Conservation (phyloP, 805 yeast genomes). For the Komagataella mondaviorum region DNA sequence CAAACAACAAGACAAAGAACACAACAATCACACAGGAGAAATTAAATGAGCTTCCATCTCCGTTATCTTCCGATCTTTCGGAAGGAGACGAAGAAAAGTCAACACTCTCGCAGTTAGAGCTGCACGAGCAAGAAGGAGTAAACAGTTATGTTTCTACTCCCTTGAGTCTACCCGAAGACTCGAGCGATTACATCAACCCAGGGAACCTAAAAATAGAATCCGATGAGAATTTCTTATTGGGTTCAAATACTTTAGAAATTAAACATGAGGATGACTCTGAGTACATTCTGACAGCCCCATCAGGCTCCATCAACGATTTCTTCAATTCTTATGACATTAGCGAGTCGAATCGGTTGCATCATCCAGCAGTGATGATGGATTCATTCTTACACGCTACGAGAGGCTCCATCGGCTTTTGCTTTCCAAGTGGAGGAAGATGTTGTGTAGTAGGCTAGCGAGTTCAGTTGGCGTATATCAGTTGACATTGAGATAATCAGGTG, state of each 20-base stretch:
- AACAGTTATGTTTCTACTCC: neutral
- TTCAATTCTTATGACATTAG: neutral
- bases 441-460: neutral
- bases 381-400: neutral
- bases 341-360: slow-evolving; percentile 4
- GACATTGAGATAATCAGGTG: neutral
- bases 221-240: slow-evolving; percentile 1
- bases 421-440: neutral
- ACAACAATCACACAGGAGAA: neutral
- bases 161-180: neutral
- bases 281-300: neutral
- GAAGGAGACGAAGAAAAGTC: neutral
- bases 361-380: slow-evolving; percentile 5
- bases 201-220: neutral
- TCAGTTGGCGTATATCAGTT: neutral
- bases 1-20: neutral
- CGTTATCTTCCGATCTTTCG: neutral
- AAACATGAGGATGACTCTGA: neutral
- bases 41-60: neutral
- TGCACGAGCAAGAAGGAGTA: neutral
- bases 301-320: neutral
- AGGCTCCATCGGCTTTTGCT: neutral
- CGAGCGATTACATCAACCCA: neutral
- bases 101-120: neutral
- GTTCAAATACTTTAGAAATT: neutral